Conservation (phyloP, 2,329 filamentous ascomycete genomes). For the Fusarium bactridioides region DNA sequence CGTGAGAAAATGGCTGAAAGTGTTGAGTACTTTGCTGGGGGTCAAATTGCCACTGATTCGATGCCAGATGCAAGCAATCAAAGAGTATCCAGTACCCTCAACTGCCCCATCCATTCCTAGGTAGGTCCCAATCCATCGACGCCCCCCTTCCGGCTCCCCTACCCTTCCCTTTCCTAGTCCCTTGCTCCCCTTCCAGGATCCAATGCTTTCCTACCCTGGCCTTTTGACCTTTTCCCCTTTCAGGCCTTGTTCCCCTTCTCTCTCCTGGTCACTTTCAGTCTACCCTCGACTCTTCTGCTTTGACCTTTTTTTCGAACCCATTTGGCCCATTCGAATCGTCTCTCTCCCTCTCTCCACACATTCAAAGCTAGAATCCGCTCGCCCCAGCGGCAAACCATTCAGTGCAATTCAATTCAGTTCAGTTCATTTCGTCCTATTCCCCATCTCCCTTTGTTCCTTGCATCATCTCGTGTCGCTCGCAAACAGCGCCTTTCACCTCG, state of each 20-base stretch:
- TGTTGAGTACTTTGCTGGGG: constrained; percentile 6
- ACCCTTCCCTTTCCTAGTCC: constrained; percentile 9
- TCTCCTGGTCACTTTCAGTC: constrained; percentile 15
- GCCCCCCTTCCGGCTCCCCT: constrained; percentile 13
- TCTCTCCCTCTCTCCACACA: constrained; percentile 28
- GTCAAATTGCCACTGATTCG: neutral
- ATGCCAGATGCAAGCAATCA: neutral
- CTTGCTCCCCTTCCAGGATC: constrained; percentile 28
- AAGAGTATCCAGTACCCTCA: constrained; percentile 14
- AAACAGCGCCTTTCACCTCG: constrained; percentile 14
- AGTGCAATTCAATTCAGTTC: neutral
- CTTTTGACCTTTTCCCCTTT: constrained; percentile 34
- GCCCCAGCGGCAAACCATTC: constrained; percentile 32
- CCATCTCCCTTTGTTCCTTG: constrained; percentile 30
- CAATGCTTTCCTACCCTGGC: constrained; percentile 24
- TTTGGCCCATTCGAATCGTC: constrained; percentile 31
- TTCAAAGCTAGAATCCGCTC: constrained; percentile 28
- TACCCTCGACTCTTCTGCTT: constrained; percentile 34
- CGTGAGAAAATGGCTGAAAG: constrained; percentile 6
- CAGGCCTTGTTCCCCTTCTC: constrained; percentile 35
- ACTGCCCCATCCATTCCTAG: constrained; percentile 13
- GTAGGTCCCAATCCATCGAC: constrained; percentile 16
- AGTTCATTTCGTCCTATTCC: constrained; percentile 2
- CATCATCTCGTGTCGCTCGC: constrained; percentile 15
- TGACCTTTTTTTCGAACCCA: constrained; percentile 35